Base-by-base conservation (phyloP, 1,139 yeast genomes). In the Debaryomyces singareniensis region DNA sequence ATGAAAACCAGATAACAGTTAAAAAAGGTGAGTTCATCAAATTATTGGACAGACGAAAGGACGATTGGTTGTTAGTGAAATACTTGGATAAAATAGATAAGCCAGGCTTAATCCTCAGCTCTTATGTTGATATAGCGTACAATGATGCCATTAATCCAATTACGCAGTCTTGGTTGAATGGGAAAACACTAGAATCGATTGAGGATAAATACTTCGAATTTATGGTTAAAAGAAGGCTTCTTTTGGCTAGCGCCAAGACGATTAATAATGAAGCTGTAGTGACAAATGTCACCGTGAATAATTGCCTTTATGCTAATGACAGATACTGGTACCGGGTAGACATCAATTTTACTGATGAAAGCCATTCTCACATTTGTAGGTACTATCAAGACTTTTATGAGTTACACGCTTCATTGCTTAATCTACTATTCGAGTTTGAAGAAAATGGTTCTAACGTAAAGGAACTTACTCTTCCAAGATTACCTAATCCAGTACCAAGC, bases 61-160 rank as follows among this genome's bases (percentile, higher is more conserved):
- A 60, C 35, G 72, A 71, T 2, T 66, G 72, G 72, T 38, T 66
- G 4, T 43, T 63, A 35, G 71, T 65, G 25, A 64, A 66, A 37
- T 62, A 53, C 30, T 55, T 66, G 33, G 71, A 66, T 36, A 55
- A 55, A 34, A 38, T 66, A 22, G 38, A 42, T 7, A 38, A 42
- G 4, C 65, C 67, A 2, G 72, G 71, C 0, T 40, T 66, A 23
- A 58, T 66, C 4, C 72, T 71, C 4, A 67, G 70, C 2, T 45
- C 52, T 20, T 65, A 64, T 37, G 67, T 62, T n/a, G 70, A 63
- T 34, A 65, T 66, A 27, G 70, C 67, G n/a, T 53, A 63, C 15
- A 65, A 65, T 37, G 71, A 65, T 41, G 39, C 52, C 7, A 39
- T 44, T 9, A 53, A 60, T 32, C 71, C 71, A 5, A 44, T 65